Conservation (phyloP, 345 rosid genomes). For the Erodium maritimum region DNA sequence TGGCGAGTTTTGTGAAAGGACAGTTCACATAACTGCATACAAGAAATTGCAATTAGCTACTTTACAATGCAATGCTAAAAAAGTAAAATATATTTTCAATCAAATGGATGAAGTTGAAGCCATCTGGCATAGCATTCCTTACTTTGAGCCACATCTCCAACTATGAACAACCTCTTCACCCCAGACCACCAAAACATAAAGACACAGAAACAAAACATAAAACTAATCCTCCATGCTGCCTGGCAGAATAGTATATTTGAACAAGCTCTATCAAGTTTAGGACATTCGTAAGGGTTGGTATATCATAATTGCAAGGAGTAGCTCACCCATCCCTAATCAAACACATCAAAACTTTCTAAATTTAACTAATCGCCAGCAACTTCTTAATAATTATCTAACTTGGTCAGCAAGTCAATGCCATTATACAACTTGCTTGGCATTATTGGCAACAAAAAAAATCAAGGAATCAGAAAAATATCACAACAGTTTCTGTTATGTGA, state of each 20-base stretch:
- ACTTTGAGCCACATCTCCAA: background rate
- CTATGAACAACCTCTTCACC: background rate
- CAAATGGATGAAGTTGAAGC: background rate
- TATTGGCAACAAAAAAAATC: background rate
- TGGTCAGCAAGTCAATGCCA: background rate
- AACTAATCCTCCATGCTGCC: background rate
- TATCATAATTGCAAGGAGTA: background rate
- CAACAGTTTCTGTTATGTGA: background rate
- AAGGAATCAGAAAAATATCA: too few species aligned
- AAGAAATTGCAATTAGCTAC: conserved; percentile 16
- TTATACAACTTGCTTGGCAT: background rate
- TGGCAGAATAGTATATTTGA: background rate
- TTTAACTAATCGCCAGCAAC: background rate
- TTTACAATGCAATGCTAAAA: conserved; percentile 2
- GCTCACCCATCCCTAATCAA: background rate
- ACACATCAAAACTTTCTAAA: background rate
- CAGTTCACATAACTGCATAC: conserved; percentile 74
- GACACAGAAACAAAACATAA: background rate
- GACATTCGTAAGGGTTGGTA: background rate
- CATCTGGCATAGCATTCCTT: background rate
- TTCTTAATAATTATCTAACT: background rate
- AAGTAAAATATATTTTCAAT: background rate
- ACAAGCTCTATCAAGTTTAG: background rate
- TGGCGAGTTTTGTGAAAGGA: conserved; percentile 94
- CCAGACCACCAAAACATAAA: background rate